These are phyloP conservation scores for Pichia rugopelliculosa DNA, from an alignment of 805 yeast species.

Conservation along the genomic window DNA sequence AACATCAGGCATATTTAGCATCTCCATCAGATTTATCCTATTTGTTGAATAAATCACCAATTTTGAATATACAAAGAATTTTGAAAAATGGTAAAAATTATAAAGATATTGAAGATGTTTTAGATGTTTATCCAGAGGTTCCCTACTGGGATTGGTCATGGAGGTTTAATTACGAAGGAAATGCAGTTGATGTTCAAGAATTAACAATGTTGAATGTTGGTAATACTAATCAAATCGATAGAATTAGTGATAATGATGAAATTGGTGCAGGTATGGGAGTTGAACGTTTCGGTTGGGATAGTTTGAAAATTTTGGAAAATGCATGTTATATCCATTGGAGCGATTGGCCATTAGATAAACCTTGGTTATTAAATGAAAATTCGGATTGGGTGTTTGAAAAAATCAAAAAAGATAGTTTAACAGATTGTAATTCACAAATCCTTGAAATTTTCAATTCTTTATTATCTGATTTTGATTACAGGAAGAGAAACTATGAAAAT, in stretches of 20 bases:
- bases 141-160: slow-evolving; percentile 17
- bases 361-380: slow-evolving; percentile 38
- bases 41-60: slow-evolving; percentile 8
- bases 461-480: not conserved
- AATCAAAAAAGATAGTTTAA: slow-evolving; percentile 10
- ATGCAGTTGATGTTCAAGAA: not conserved
- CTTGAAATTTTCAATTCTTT: not conserved
- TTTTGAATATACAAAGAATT: slow-evolving; percentile 10
- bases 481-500: slow-evolving; percentile 9
- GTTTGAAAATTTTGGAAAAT: slow-evolving; percentile 21
- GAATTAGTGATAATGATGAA: not conserved
- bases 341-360: slow-evolving; percentile 61
- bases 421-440: slow-evolving; percentile 1
- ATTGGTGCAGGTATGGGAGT: slow-evolving; percentile 11
- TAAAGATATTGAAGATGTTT: slow-evolving; percentile 9
- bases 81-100: not conserved
- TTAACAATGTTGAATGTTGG: not conserved
- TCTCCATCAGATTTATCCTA: slow-evolving; percentile 37
- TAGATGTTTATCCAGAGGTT: slow-evolving; percentile 6
- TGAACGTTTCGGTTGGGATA: slow-evolving; percentile 30
- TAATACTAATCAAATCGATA: not conserved
- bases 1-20: slow-evolving; percentile 35
- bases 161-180: slow-evolving; percentile 10
- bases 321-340: slow-evolving; percentile 51
- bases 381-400: slow-evolving; percentile 10